Evolutionary conservation across 441 rosid genomes (phyloP).

Genomic region (Aquilaria agallochum): DNA sequence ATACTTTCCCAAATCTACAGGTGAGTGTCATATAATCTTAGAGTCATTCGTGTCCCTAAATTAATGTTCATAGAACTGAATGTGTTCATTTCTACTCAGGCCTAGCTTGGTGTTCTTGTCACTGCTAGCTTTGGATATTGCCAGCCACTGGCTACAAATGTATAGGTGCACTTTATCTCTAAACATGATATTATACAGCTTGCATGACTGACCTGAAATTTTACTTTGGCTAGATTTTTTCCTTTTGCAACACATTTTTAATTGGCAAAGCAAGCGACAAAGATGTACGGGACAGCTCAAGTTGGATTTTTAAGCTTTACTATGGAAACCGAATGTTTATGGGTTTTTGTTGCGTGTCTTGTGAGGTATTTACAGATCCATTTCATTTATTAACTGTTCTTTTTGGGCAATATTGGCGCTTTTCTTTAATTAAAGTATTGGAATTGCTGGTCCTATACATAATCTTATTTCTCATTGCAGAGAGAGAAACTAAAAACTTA

Average conservation of each 20-base stretch:
- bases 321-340: constrained; percentile 94
- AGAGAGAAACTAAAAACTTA: constrained; percentile 55
- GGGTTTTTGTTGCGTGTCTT: constrained; percentile 90
- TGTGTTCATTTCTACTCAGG: constrained; percentile 33
- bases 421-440: constrained; percentile 14
- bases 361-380: constrained; percentile 58
- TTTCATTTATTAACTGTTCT: not conserved
- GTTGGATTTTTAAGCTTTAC: constrained; percentile 91
- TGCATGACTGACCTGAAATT: not conserved
- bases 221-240: constrained; percentile 3
- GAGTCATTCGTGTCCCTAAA: not conserved
- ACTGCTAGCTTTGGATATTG: constrained; percentile 85
- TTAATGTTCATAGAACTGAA: constrained; percentile 1
- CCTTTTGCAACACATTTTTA: constrained; percentile 72
- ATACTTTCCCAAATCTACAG: constrained; percentile 92
- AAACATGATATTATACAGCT: not conserved
- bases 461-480: constrained; percentile 56
- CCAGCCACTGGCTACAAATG: constrained; percentile 98
- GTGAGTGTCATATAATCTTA: constrained; percentile 26
- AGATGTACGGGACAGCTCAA: constrained; percentile 93
- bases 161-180: constrained; percentile 52
- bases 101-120: constrained; percentile 92
- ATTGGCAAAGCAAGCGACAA: constrained; percentile 86
- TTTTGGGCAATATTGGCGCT: not conserved
- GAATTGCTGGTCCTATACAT: constrained; percentile 78